A percentile compares a stretch with the other conserved stretches of the same genome.
These are phyloP conservation scores for Phialophora macrospora DNA, from an alignment of 2,329 filamentous ascomycete genomes.

Conservation along the genomic window DNA sequence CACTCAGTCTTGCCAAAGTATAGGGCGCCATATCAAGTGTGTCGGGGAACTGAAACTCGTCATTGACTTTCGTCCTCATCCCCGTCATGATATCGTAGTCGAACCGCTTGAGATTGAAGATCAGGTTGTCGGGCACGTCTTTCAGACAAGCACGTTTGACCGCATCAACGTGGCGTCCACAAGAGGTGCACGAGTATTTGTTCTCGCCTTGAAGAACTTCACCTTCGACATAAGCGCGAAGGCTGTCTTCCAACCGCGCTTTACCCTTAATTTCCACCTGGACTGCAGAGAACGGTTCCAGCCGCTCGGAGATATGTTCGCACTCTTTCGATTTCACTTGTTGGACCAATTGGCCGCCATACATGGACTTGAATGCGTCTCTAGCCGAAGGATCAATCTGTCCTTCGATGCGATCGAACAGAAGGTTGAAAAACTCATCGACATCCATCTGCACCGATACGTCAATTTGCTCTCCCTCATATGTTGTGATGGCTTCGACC, in stretches of 20 bases:
- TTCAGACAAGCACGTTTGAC: conserved; percentile 92
- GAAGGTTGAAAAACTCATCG: conserved; percentile 93
- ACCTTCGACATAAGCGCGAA: conserved; percentile 93
- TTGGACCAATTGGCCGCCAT: conserved; percentile 87
- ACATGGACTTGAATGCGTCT: conserved; percentile 77
- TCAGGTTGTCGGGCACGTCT: conserved; percentile 88
- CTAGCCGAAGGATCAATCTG: conserved; percentile 76
- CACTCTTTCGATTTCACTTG: conserved; percentile 97
- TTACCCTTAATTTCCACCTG: conserved; percentile 98
- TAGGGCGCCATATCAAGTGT: conserved; percentile 87
- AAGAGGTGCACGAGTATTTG: conserved; percentile 95
- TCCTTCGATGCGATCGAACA: conserved; percentile 89
- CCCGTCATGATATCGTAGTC: conserved; percentile 65
- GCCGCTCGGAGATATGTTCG: conserved; percentile 84
- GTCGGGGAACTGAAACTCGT: conserved; percentile 85
- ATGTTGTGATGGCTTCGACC: conserved; percentile 77
- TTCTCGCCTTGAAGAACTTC: conserved; percentile 98
- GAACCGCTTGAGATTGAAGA: conserved; percentile 81
- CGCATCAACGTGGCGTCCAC: conserved; percentile 86
- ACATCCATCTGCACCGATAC: conserved; percentile 95
- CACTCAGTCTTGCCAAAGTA: conserved; percentile 80
- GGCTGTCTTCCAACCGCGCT: conserved; percentile 77
- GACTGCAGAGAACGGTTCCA: conserved; percentile 91
- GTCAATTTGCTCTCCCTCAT: conserved; percentile 82
- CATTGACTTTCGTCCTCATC: conserved; percentile 90